Evolutionary conservation across 2,329 filamentous ascomycete species (phyloP).

Genomic region (Ramularia endophylla): DNA sequence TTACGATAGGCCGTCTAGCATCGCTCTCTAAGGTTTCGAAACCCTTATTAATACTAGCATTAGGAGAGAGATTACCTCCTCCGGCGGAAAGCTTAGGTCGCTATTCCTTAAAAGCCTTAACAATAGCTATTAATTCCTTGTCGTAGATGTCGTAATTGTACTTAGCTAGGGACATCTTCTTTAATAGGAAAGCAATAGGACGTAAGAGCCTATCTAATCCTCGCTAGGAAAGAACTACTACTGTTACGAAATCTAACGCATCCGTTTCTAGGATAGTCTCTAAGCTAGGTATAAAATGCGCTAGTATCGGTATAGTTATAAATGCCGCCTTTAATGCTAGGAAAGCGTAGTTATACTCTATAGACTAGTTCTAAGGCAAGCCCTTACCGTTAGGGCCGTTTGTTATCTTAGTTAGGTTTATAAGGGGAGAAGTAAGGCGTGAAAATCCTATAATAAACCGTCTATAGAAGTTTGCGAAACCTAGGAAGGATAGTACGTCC

Average conservation of each 20-base stretch:
- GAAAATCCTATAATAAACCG: background rate
- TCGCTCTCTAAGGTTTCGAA: too few species aligned
- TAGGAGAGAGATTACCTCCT: background rate
- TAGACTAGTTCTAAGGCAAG: background rate
- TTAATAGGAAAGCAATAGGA: background rate
- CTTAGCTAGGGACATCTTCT: constrained; percentile 1
- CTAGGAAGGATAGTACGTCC: too few species aligned
- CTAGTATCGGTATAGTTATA: background rate
- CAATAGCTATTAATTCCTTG: too few species aligned
- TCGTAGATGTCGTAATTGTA: too few species aligned
- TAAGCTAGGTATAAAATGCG: background rate
- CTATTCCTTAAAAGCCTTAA: constrained; percentile 4
- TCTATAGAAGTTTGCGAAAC: too few species aligned
- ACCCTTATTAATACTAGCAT: background rate
- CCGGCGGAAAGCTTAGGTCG: background rate
- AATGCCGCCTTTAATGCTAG: background rate
- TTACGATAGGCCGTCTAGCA: too few species aligned
- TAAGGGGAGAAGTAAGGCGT: background rate
- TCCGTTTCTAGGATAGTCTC: too few species aligned
- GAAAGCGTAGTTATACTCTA: background rate
- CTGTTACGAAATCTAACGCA: too few species aligned
- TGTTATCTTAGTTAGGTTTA: background rate
- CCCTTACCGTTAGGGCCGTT: background rate
- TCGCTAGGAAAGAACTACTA: background rate
- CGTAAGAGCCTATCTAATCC: background rate